Evolutionary conservation across 768 basidiomycete genomes (phyloP).

Genomic region (Termitomyces sp.): DNA sequence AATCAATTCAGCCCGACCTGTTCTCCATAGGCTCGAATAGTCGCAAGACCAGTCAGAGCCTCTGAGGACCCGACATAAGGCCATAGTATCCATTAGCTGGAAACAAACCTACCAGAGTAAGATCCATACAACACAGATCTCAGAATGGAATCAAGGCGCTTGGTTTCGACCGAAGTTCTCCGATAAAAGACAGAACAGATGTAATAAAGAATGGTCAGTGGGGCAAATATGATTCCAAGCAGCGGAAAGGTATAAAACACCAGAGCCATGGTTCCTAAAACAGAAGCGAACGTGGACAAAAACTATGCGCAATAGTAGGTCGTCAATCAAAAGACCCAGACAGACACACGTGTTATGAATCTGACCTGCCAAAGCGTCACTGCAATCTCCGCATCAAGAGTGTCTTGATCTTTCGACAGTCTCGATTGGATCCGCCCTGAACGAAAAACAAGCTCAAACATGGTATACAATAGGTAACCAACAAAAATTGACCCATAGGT

Average conservation of each 20-base stretch:
- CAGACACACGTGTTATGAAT: background rate
- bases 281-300: slow-evolving; percentile 34
- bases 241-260: slow-evolving; percentile 69
- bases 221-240: slow-evolving; percentile 61
- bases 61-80: slow-evolving; percentile 29
- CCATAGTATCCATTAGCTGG: too few relatives aligned
- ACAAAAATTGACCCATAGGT: slow-evolving; percentile 45
- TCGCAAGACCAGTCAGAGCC: slow-evolving; percentile 59
- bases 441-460: background rate
- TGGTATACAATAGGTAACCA: background rate
- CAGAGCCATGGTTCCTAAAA: slow-evolving; percentile 53
- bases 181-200: slow-evolving; percentile 54
- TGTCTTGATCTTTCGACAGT: slow-evolving; percentile 61
- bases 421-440: slow-evolving; percentile 55
- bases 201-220: slow-evolving; percentile 51
- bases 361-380: slow-evolving; percentile 44
- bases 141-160: slow-evolving; percentile 60
- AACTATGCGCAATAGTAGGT: slow-evolving; percentile 26
- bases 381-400: slow-evolving; percentile 48
- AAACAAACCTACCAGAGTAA: slow-evolving; percentile 44
- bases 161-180: slow-evolving; percentile 58
- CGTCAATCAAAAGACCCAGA: background rate
- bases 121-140: slow-evolving; percentile 57
- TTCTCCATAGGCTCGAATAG: slow-evolving; percentile 56
- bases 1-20: slow-evolving; percentile 32